Percentiles rank a stretch among this genome's conserved stretches.
Conservation (phyloP, 306 rosid species). For the Lagenaria siceraria region DNA sequence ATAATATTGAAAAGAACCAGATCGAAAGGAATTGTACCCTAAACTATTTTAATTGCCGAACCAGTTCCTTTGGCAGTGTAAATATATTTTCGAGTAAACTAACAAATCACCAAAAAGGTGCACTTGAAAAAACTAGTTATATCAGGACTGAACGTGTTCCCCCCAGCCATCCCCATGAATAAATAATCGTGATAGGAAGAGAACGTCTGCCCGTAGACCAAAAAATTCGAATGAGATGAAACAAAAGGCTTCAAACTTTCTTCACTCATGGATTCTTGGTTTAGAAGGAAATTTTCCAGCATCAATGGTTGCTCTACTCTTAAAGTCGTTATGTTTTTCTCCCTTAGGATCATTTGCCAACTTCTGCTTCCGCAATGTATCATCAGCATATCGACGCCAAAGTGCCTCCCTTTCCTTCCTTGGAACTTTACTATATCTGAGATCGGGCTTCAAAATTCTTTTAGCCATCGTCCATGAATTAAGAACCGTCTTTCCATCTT, state of each 20-base stretch:
- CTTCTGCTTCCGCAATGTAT: constrained; percentile 54
- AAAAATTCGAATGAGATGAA: not conserved
- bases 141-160: not conserved
- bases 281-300: not conserved
- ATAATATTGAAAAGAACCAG: not conserved
- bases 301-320: constrained; percentile 18
- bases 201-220: not conserved
- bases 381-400: constrained; percentile 69
- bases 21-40: not conserved
- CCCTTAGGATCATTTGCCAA: constrained; percentile 40
- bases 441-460: constrained; percentile 55
- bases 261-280: not conserved
- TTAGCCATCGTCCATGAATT: constrained; percentile 92
- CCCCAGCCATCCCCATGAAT: not conserved
- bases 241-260: not conserved
- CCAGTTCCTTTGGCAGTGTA: not conserved
- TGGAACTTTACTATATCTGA: constrained; percentile 60
- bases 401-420: constrained; percentile 72
- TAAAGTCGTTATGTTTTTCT: constrained; percentile 41
- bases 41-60: not conserved
- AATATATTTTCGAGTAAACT: not conserved
- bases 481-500: constrained; percentile 63
- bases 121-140: not conserved
- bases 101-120: not conserved
- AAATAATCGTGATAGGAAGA: not conserved